phyloP scores from a whole-genome alignment of 176 grass and related monocot species.

The Aegilops speltoides region DNA sequence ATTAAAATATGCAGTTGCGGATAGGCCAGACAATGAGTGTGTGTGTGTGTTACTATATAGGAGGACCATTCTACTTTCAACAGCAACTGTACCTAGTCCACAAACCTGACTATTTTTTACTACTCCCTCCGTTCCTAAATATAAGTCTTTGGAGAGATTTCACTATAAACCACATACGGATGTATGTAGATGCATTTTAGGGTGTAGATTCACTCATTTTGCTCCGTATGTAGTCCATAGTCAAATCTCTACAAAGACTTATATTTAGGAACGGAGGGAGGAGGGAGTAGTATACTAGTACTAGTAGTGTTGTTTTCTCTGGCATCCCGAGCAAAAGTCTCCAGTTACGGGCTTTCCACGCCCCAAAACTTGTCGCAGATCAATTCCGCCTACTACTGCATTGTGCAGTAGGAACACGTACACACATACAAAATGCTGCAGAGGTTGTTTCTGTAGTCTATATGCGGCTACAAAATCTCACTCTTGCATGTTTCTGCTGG shows the following conservation, averaged over 20 bases:
- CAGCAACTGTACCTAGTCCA: conserved; percentile 6
- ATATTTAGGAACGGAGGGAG: no score
- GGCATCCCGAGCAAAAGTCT: background rate
- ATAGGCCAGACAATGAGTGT: background rate
- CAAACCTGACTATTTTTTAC: no score
- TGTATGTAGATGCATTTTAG: no score
- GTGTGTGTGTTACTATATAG: background rate
- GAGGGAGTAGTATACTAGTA: no score
- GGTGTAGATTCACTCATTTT: no score
- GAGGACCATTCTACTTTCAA: background rate
- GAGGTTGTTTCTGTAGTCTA: background rate
- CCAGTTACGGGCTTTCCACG: background rate
- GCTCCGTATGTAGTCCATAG: no score
- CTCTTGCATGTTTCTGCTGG: conserved; percentile 37
- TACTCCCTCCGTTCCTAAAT: no score
- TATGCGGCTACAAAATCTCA: conserved; percentile 21
- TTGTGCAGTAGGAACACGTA: background rate
- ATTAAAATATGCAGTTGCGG: background rate
- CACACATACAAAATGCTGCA: background rate
- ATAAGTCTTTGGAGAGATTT: no score
- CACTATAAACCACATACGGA: no score
- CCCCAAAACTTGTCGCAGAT: conserved; percentile 19
- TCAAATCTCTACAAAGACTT: no score
- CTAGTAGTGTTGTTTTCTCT: no score
- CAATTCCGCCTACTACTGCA: background rate